These are phyloP conservation scores for thale cress (Arabidopsis thaliana) DNA, from an alignment of 345 rosid genomes.

Conservation along the genomic window TAIR10.1 NC_003071.7:17206001-17206500, in stretches of 20 bases:
- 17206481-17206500: conserved; percentile 19
- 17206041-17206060: too few species aligned
- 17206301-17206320: background rate
- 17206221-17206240: background rate
- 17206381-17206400: background rate
- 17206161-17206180: too few species aligned
- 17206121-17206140: too few species aligned
- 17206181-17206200: too few species aligned
- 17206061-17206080: too few species aligned
- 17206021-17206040: too few species aligned
- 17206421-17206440: conserved; percentile 31
- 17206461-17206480: conserved; percentile 28
- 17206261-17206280: background rate
- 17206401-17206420: conserved; percentile 7
- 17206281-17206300: background rate
- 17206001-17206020: too few species aligned
- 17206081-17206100: too few species aligned
- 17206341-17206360: background rate
- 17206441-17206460: conserved; percentile 45
- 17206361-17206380: background rate
- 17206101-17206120: too few species aligned
- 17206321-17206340: background rate
- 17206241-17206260: background rate
- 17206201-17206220: too few species aligned
- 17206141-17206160: too few species aligned